Base-by-base conservation (phyloP, 495 filamentous ascomycete genomes). In the Barbatosphaeria neglecta region DNA sequence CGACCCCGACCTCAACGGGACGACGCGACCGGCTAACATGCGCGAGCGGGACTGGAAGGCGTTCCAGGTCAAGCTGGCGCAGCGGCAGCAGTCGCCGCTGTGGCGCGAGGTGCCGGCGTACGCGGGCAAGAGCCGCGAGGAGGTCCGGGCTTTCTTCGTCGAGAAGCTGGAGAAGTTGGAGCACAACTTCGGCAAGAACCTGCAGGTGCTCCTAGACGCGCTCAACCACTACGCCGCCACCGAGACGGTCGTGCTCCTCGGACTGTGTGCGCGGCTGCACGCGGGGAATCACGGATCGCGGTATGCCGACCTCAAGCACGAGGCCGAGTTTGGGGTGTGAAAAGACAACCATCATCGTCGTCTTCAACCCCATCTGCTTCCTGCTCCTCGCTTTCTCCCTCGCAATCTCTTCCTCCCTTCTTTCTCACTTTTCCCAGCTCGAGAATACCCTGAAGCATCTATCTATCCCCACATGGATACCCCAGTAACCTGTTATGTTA, bases 151-250 rank as follows among this genome's bases (percentile, higher is more conserved):
- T 15, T 49, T 51, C 17, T 78, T 85, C 22, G 69, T 95, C 20
- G 77, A 73, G 33, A 90, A 90, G 54, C 76, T 97, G 25, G 81
- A 77, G 48, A 82, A 87, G 64, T 96, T 92, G 66, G 92, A 97
- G 60, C 78, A 81, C 51, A 90, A 95, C 61, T 98, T 98, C 62
- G 83, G 80, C 45, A 72, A 86, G 31, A 90, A 96, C 64, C 64
- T 98, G 53, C 86, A 88, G 64, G 92, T 97, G 52, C 61, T 98
- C 50, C 73, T 96, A 42, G 90, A 96, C 63, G 87, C 86, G 41
- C 65, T 98, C 54, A 95, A 97, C 52, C 95, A 97, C 62, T 94
- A 94, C 53, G 92, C 92, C 1, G 90, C 90, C 0, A 98, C 92
- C 2, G 92, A 98, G 67, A 97, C 92, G 51, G 92, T 96, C 23